A percentile compares a stretch with the other conserved stretches of the same genome.
Evolutionary conservation across 2,329 filamentous ascomycete species (phyloP).

Genomic region (Xylaria sp.): DNA sequence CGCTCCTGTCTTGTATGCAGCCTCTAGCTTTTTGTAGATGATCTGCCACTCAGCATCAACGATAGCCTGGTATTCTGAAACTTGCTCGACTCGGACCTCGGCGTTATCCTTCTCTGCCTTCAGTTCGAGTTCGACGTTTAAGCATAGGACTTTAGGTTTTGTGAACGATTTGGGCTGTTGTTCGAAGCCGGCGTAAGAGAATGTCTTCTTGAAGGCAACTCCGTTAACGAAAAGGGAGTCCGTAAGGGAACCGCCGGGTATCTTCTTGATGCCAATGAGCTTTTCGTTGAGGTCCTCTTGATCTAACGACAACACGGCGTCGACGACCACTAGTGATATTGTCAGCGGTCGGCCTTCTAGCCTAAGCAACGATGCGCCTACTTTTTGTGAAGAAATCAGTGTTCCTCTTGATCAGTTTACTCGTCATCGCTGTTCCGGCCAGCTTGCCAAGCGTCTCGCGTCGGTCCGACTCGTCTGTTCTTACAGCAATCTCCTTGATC

Average conservation of each 20-base stretch:
- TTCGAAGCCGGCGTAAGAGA: constrained; percentile 98
- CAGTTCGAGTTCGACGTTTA: constrained; percentile 97
- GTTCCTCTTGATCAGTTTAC: constrained; percentile 98
- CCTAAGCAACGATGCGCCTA: constrained; percentile 51
- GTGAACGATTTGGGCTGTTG: constrained; percentile 97
- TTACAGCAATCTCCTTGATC: constrained; percentile 95
- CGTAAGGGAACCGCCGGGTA: constrained; percentile 92
- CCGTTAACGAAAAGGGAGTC: constrained; percentile 97
- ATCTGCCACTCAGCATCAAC: constrained; percentile 99
- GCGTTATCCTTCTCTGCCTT: constrained; percentile 99
- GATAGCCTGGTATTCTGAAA: constrained; percentile 98
- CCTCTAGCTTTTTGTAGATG: constrained; percentile 99
- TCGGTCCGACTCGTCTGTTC: constrained; percentile 80
- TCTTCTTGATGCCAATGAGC: constrained; percentile 97
- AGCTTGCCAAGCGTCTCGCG: constrained; percentile 88
- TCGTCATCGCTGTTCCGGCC: constrained; percentile 97
- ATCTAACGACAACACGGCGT: constrained; percentile 92
- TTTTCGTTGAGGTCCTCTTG: constrained; percentile 98
- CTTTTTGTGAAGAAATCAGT: constrained; percentile 97
- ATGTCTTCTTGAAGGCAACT: constrained; percentile 99
- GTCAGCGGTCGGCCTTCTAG: background rate
- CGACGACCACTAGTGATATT: constrained; percentile 80
- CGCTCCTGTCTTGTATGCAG: constrained; percentile 88
- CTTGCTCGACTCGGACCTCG: constrained; percentile 96
- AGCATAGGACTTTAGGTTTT: constrained; percentile 93